These are phyloP conservation scores for Geranomyces variabilis DNA, from an alignment of 192 early-diverging fungal genomes.

Conservation along the genomic window DNA sequence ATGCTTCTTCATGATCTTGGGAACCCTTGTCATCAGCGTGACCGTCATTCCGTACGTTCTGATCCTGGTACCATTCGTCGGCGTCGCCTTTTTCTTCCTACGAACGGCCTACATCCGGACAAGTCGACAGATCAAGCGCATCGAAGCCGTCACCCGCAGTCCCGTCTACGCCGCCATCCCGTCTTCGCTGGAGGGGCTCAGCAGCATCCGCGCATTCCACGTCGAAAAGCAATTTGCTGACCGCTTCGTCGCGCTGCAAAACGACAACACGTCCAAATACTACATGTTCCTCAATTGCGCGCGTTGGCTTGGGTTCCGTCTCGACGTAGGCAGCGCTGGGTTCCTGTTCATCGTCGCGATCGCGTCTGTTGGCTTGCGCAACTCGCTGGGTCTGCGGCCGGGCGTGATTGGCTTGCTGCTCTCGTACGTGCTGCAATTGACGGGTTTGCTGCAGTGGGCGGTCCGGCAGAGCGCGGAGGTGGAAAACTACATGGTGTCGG, in stretches of 20 bases:
- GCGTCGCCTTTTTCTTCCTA: conserved; percentile 52
- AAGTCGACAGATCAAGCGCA: conserved; percentile 69
- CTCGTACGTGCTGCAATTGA: conserved; percentile 59
- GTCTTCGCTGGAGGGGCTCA: conserved; percentile 69
- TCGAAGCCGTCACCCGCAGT: conserved; percentile 69
- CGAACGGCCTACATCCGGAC: conserved; percentile 58
- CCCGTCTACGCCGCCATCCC: conserved; percentile 64
- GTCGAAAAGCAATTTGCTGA: conserved; percentile 59
- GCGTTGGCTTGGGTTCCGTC: conserved; percentile 62
- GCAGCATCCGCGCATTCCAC: conserved; percentile 69
- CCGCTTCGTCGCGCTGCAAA: conserved; percentile 54
- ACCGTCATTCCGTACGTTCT: conserved; percentile 68
- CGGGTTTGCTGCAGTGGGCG: conserved; percentile 53
- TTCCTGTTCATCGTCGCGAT: conserved; percentile 56
- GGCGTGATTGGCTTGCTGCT: conserved; percentile 56
- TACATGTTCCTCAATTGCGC: conserved; percentile 47
- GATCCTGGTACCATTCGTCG: conserved; percentile 50
- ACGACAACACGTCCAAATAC: conserved; percentile 64
- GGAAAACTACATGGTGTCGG: conserved; percentile 60
- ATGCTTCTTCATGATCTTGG: conserved; percentile 64
- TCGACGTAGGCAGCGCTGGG: conserved; percentile 48
- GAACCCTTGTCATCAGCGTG: conserved; percentile 63
- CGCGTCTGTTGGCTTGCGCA: conserved; percentile 49
- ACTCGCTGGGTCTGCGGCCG: conserved; percentile 45
- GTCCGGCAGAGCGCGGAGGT: conserved; percentile 53